These are phyloP conservation scores for Dipodascopsis tothii DNA, from an alignment of 805 yeast species.

Conservation along the genomic window DNA sequence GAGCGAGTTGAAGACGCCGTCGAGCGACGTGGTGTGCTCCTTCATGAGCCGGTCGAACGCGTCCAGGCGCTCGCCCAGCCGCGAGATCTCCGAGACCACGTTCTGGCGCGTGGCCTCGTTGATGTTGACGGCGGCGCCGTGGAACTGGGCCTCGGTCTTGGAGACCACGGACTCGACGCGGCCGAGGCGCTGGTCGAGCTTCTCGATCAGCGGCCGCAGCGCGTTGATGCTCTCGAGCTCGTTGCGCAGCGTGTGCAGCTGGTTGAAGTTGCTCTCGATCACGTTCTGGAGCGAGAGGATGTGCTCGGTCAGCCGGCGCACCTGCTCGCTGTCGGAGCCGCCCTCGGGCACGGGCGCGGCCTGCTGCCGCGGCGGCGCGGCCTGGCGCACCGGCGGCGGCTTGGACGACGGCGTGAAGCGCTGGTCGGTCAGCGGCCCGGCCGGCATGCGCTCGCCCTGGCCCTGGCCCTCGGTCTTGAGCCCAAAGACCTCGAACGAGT, in stretches of 20 bases:
- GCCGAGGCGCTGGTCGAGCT: conserved; percentile 18
- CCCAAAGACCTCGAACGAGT: conserved; percentile 18
- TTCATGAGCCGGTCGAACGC: conserved; percentile 18
- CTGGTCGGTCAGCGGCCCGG: background rate
- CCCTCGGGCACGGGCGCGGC: background rate
- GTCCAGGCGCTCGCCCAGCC: conserved; percentile 16
- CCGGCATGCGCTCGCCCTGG: conserved; percentile 1
- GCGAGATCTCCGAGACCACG: conserved; percentile 16
- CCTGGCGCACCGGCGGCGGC: background rate
- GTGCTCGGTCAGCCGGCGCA: background rate
- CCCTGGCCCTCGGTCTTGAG: conserved; percentile 17
- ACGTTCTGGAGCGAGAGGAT: background rate
- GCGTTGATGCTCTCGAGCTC: conserved; percentile 15
- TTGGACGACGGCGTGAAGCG: background rate
- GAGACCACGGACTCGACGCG: conserved; percentile 15
- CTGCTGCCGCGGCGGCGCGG: background rate
- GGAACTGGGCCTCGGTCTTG: conserved; percentile 20
- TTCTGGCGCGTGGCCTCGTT: conserved; percentile 20
- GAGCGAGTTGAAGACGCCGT: conserved; percentile 25
- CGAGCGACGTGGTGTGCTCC: conserved; percentile 27
- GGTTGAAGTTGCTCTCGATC: background rate
- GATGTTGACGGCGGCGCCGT: conserved; percentile 21
- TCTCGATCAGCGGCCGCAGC: conserved; percentile 15
- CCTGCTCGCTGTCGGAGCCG: background rate
- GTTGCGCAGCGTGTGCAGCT: conserved; percentile 19